A percentile compares a stretch with the other conserved stretches of the same genome.
Evolutionary conservation across 345 rosid species (phyloP).

Genomic region (Geranium brycei): DNA sequence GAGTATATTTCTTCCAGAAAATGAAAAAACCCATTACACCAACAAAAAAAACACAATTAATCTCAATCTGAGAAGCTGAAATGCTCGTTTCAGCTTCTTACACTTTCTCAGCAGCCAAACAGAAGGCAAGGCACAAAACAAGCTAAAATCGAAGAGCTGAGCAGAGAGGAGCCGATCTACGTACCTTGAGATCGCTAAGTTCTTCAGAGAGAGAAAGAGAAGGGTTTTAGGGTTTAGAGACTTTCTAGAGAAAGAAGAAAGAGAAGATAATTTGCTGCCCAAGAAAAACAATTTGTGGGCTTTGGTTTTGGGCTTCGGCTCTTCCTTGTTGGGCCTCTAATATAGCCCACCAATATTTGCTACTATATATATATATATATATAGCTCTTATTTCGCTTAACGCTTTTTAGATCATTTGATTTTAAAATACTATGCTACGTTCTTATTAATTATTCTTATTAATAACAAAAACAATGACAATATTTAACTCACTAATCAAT

Average conservation of each 20-base stretch:
- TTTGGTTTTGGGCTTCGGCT: not conserved
- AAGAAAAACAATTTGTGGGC: not conserved
- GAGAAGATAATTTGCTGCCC: not conserved
- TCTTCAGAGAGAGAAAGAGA: not conserved
- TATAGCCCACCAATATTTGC: too few species aligned
- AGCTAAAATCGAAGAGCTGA: not conserved
- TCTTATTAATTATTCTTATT: too few species aligned
- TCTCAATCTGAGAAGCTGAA: not conserved
- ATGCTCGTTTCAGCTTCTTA: not conserved
- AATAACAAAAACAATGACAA: too few species aligned
- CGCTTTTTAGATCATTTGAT: too few species aligned
- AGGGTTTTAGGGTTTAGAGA: not conserved
- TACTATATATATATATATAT: too few species aligned
- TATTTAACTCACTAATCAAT: too few species aligned
- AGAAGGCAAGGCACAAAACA: not conserved
- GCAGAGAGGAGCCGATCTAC: not conserved
- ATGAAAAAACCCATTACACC: not conserved
- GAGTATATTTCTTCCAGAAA: too few species aligned
- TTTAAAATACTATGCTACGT: too few species aligned
- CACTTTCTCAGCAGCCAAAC: not conserved
- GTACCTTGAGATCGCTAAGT: not conserved
- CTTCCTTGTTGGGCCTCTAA: too few species aligned
- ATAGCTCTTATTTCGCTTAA: too few species aligned
- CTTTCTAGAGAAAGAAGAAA: not conserved
- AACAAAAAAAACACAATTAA: too few species aligned